Evolutionary conservation across 352 stramenopile species (phyloP).

Genomic region (Blastocystis sp.): DNA sequence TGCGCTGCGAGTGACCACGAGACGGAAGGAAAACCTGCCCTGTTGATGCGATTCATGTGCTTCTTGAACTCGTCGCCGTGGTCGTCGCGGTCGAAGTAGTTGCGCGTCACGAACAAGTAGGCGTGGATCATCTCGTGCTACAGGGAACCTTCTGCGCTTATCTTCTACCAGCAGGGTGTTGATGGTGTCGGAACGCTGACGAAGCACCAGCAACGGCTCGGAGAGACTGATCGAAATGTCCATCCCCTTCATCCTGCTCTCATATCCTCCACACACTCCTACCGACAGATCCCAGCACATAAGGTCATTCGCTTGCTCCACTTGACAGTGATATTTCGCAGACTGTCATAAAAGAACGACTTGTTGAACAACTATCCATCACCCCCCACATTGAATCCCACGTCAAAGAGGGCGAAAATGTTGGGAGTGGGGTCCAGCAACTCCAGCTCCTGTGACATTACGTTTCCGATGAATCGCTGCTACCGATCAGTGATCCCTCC

Average conservation of each 20-base stretch:
- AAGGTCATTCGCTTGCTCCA: constrained; percentile 78
- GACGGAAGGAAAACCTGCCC: not conserved
- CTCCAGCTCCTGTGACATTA: not conserved
- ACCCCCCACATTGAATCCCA: not conserved
- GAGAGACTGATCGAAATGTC: constrained; percentile 51
- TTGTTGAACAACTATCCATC: constrained; percentile 68
- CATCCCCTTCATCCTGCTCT: constrained; percentile 29
- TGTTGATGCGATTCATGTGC: constrained; percentile 55
- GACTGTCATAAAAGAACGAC: constrained; percentile 71
- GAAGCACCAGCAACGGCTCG: constrained; percentile 70
- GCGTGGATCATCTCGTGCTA: constrained; percentile 80
- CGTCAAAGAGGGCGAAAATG: not conserved
- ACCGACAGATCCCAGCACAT: constrained; percentile 71
- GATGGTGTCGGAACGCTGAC: constrained; percentile 70
- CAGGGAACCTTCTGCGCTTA: not conserved
- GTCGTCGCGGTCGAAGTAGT: constrained; percentile 71
- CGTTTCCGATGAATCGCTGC: not conserved
- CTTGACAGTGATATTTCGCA: constrained; percentile 72
- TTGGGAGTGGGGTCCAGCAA: constrained; percentile 10
- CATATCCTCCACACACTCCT: constrained; percentile 59
- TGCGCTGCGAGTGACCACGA: constrained; percentile 22
- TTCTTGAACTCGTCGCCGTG: constrained; percentile 64
- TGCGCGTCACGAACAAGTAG: constrained; percentile 72
- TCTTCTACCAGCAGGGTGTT: constrained; percentile 70
- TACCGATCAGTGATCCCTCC: not conserved